phyloP scores from a whole-genome alignment of 2,329 filamentous ascomycete species.

The Colletotrichum euphorbiae region DNA sequence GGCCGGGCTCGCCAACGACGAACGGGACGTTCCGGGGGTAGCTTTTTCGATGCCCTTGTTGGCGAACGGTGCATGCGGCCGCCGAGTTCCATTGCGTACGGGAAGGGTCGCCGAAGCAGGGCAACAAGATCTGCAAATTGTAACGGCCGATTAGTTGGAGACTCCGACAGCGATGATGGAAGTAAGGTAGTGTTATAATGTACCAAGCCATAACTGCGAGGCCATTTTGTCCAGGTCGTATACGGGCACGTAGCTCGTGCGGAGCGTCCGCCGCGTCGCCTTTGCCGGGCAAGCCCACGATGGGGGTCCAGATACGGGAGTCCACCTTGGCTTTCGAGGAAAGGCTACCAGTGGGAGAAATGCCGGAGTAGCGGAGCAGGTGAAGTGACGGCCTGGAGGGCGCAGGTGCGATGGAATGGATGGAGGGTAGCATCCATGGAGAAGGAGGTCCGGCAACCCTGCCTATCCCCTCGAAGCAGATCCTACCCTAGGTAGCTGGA shows the following conservation, averaged over 20 bases:
- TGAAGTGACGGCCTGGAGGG: background rate
- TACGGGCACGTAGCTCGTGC: background rate
- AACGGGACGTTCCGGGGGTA: slow-evolving; percentile 16
- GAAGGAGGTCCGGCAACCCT: slow-evolving; percentile 4
- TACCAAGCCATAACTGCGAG: too few species aligned
- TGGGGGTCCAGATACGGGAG: background rate
- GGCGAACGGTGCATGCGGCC: slow-evolving; percentile 33
- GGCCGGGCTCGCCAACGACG: slow-evolving; percentile 5
- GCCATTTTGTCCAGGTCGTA: background rate
- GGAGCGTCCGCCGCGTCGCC: background rate
- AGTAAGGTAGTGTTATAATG: too few species aligned
- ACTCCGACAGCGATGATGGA: background rate
- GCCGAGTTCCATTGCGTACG: slow-evolving; percentile 28
- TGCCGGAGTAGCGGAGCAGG: background rate
- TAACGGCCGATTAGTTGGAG: too few species aligned
- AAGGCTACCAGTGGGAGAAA: background rate
- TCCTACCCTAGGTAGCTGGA: background rate
- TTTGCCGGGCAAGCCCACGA: background rate
- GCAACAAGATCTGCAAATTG: slow-evolving; percentile 25
- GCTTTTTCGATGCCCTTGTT: slow-evolving; percentile 17
- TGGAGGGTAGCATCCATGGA: background rate
- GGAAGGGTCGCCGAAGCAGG: slow-evolving; percentile 24
- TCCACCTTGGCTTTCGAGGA: background rate
- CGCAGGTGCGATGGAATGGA: background rate
- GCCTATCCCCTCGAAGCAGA: background rate